Conservation (phyloP, 495 filamentous ascomycete genomes). For the Podospora pseudopauciseta region DNA sequence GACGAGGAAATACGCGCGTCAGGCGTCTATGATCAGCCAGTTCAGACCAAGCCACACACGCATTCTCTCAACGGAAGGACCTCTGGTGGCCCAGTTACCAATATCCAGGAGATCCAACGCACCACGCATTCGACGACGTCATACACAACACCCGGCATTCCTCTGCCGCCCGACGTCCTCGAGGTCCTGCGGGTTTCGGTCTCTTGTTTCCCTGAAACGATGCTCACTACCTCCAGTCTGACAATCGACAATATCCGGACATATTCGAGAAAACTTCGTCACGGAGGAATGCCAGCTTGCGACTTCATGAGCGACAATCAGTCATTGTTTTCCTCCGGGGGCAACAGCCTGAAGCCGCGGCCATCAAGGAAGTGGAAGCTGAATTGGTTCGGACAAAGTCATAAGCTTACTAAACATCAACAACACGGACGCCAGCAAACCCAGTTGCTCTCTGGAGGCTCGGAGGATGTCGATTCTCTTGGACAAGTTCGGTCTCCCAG, state of each 20-base stretch:
- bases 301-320: conserved; percentile 14
- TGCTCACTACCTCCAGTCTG: conserved; percentile 44
- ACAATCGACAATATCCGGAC: conserved; percentile 46
- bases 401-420: conserved; percentile 17
- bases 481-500: not conserved
- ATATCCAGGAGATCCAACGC: not conserved
- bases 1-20: conserved; percentile 1
- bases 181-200: conserved; percentile 41
- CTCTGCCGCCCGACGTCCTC: conserved; percentile 40
- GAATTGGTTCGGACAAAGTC: conserved; percentile 17
- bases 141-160: conserved; percentile 24
- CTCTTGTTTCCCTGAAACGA: conserved; percentile 45
- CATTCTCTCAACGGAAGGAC: not conserved
- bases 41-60: not conserved
- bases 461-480: not conserved
- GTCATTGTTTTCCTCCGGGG: conserved; percentile 22
- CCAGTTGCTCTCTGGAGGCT: conserved; percentile 8
- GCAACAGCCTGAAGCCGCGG: conserved; percentile 7
- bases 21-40: not conserved
- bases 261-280: conserved; percentile 42
- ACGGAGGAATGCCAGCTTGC: conserved; percentile 9
- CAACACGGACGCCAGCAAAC: conserved; percentile 5
- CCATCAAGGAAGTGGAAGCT: conserved; percentile 27
- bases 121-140: not conserved
- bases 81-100: not conserved